phyloP scores from a whole-genome alignment of 192 early-diverging fungal genomes.

The Coemansia sp. region DNA sequence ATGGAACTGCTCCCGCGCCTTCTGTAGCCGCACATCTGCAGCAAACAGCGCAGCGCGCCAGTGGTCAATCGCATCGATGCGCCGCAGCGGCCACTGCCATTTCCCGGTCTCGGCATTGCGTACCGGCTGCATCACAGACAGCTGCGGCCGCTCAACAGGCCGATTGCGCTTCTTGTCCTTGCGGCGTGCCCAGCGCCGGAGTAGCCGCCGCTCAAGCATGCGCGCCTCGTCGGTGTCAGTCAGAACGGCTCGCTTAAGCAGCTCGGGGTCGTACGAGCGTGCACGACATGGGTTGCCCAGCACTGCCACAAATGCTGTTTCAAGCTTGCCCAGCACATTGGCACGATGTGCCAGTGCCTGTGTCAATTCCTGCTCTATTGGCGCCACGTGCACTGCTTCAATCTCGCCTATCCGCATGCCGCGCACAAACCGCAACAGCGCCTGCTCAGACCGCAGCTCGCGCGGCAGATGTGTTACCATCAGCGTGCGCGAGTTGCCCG shows the following conservation, averaged over 20 bases:
- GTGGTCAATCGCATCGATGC: constrained; percentile 65
- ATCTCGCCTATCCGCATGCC: constrained; percentile 62
- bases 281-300: constrained; percentile 72
- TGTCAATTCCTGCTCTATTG: constrained; percentile 55
- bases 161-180: background rate
- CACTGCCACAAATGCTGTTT: constrained; percentile 57
- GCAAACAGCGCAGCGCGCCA: constrained; percentile 57
- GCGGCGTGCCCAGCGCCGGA: constrained; percentile 34
- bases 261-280: constrained; percentile 62
- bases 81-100: constrained; percentile 31
- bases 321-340: constrained; percentile 52
- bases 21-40: constrained; percentile 51
- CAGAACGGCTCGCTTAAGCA: constrained; percentile 39
- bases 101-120: background rate
- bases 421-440: constrained; percentile 61
- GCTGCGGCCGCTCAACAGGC: constrained; percentile 11
- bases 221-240: constrained; percentile 31
- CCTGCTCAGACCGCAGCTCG: constrained; percentile 55
- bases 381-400: constrained; percentile 64
- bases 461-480: constrained; percentile 69
- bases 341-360: constrained; percentile 55
- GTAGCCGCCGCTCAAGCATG: constrained; percentile 28
- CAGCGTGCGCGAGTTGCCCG: constrained; percentile 61
- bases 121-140: background rate
- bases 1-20: constrained; percentile 35